Percentiles rank a stretch among this genome's conserved stretches.
These are phyloP conservation scores for Quercus berberidifolia DNA, from an alignment of 306 rosid species.

Conservation along the genomic window DNA sequence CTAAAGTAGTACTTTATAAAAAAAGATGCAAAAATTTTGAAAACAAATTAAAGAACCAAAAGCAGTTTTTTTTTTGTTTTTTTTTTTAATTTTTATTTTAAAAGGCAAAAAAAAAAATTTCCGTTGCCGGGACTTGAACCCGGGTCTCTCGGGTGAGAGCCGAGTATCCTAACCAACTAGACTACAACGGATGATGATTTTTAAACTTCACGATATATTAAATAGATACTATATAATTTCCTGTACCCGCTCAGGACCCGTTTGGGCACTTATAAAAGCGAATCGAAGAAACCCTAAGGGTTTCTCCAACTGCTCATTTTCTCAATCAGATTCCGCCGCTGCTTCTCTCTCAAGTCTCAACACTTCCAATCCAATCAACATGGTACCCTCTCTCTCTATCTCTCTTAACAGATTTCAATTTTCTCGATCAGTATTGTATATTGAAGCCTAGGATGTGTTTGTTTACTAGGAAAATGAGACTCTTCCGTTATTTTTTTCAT, in stretches of 20 bases:
- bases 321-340: background rate
- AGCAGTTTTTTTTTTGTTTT: too few species aligned
- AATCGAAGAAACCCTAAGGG: slow-evolving; percentile 16
- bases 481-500: background rate
- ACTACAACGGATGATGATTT: slow-evolving; percentile 20
- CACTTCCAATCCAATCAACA: slow-evolving; percentile 15
- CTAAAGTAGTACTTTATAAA: too few species aligned
- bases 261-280: background rate
- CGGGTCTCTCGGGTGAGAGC: slow-evolving; percentile 67
- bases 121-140: slow-evolving; percentile 51
- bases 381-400: slow-evolving; percentile 19
- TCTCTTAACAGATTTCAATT: background rate
- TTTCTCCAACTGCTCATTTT: background rate
- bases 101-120: background rate
- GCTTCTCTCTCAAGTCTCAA: background rate
- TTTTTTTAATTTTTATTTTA: too few species aligned
- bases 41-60: too few species aligned
- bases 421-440: background rate
- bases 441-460: background rate
- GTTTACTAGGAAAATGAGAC: background rate
- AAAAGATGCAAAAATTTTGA: too few species aligned
- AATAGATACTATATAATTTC: too few species aligned
- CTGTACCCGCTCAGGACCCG: too few species aligned
- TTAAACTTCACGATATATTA: background rate
- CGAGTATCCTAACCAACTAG: slow-evolving; percentile 47